Conservation (phyloP, 257 asterid species). For the Leonotis leonurus region DNA sequence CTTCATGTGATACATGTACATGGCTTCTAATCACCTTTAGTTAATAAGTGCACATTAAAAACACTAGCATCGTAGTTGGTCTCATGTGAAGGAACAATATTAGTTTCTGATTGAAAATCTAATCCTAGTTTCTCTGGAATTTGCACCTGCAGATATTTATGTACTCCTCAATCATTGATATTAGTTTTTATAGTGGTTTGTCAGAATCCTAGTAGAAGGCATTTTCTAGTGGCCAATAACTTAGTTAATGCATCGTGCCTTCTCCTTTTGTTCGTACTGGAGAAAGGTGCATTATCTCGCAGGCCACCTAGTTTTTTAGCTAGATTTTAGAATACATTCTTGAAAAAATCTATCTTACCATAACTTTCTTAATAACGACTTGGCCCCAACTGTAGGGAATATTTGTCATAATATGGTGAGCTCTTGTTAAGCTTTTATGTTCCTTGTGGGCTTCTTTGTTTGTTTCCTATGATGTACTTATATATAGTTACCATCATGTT, state of each 20-base stretch:
- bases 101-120: background rate
- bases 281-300: background rate
- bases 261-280: slow-evolving; percentile 13
- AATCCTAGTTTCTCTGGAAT: slow-evolving; percentile 5
- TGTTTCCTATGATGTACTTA: background rate
- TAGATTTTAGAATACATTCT: background rate
- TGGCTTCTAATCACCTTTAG: background rate
- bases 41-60: background rate
- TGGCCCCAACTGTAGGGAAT: background rate
- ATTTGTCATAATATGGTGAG: slow-evolving; percentile 6
- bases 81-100: background rate
- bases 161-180: slow-evolving; percentile 2
- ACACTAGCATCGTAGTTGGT: background rate
- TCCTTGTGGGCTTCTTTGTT: background rate
- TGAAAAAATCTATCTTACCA: background rate
- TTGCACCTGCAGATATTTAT: background rate
- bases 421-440: background rate
- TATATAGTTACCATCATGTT: background rate
- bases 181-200: background rate
- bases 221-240: background rate
- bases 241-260: background rate
- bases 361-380: background rate
- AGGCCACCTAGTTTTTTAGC: background rate
- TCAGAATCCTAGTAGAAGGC: slow-evolving; percentile 8
- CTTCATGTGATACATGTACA: background rate